phyloP scores from a whole-genome alignment of 257 asterid species.

The Ocimum tenuiflorum region DNA sequence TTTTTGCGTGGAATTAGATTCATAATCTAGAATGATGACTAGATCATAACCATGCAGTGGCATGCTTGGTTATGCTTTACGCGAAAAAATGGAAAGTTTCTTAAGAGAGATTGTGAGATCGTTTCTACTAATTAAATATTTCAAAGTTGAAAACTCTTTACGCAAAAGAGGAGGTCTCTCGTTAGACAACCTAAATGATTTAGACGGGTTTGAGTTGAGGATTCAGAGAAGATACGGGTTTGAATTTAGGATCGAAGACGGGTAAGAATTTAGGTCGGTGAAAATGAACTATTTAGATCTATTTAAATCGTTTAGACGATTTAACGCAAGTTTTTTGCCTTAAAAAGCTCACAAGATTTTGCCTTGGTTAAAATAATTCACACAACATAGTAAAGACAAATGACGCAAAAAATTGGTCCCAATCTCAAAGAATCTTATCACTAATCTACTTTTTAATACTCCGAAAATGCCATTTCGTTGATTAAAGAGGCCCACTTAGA shows the following conservation, averaged over 20 bases:
- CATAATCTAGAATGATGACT: constrained; percentile 16
- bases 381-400: constrained; percentile 5
- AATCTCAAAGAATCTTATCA: constrained; percentile 14
- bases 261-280: too few species aligned
- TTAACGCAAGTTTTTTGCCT: background rate
- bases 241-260: too few species aligned
- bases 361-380: background rate
- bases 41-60: too few species aligned
- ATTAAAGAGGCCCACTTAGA: constrained; percentile 28
- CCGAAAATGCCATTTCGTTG: background rate
- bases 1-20: constrained; percentile 1
- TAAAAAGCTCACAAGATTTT: background rate
- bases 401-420: background rate
- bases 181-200: too few species aligned
- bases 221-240: too few species aligned
- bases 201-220: too few species aligned
- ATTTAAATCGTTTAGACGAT: too few species aligned
- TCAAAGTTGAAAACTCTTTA: too few species aligned
- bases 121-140: background rate
- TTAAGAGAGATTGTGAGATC: background rate
- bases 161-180: too few species aligned
- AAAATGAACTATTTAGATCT: too few species aligned
- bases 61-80: background rate
- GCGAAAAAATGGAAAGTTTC: background rate
- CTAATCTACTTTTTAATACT: constrained; percentile 19